Conservation (phyloP, 169 alveolate genomes). For the Eimeria acervulina region DNA sequence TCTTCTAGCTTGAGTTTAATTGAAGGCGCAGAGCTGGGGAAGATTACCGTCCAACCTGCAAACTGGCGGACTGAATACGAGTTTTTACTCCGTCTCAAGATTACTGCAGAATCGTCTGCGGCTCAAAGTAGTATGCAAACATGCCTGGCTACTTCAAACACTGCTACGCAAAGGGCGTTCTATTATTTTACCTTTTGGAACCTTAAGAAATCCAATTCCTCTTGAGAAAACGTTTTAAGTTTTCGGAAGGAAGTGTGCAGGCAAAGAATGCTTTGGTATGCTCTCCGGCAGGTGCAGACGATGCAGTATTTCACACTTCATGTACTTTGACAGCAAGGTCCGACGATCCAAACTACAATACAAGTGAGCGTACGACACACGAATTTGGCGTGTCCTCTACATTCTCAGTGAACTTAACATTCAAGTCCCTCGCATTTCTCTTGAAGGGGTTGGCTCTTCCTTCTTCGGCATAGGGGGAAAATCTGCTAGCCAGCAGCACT, state of each 20-base stretch:
- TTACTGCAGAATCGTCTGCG: neutral
- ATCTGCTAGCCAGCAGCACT: neutral
- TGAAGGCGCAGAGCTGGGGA: neutral
- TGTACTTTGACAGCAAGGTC: constrained; percentile 26
- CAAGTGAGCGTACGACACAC: neutral
- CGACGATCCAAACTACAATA: constrained; percentile 45
- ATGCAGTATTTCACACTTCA: constrained; percentile 8
- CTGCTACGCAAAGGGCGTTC: neutral
- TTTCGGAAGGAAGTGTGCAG: neutral
- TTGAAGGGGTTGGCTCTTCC: neutral
- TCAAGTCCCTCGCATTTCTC: neutral
- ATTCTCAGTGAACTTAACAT: neutral
- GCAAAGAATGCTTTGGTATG: neutral
- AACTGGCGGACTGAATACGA: constrained; percentile 46
- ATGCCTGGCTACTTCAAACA: neutral
- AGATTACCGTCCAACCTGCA: constrained; percentile 16
- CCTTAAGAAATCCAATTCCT: neutral
- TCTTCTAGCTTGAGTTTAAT: neutral
- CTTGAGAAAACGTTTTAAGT: neutral
- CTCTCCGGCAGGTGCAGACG: neutral
- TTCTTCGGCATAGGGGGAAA: neutral
- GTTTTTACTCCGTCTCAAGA: neutral
- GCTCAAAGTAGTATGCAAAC: constrained; percentile 1
- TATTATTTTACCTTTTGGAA: neutral
- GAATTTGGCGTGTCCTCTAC: neutral